Conservation (phyloP, 176 grass and related monocot genomes). For the Aegilops speltoides region DNA sequence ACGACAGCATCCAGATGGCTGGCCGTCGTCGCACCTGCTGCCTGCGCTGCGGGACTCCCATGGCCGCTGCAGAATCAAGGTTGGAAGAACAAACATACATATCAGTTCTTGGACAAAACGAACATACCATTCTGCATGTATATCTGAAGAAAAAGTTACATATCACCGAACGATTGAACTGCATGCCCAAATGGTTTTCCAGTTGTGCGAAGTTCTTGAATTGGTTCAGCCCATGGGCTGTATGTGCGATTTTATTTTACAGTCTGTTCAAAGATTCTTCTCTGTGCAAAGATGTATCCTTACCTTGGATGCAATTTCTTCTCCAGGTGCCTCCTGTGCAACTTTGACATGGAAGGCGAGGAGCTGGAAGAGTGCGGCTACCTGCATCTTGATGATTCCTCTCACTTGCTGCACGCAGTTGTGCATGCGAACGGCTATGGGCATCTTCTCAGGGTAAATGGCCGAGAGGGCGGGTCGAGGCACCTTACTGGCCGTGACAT, state of each 20-base stretch:
- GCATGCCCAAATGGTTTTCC: not conserved
- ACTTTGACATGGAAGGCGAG: constrained; percentile 61
- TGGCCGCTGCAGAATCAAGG: constrained; percentile 75
- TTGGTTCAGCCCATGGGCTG: not conserved
- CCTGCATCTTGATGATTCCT: constrained; percentile 64
- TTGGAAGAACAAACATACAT: constrained; percentile 29
- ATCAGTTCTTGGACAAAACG: constrained; percentile 1
- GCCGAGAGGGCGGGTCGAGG: constrained; percentile 79
- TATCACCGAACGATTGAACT: not conserved
- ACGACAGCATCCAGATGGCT: constrained; percentile 56
- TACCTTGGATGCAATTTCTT: constrained; percentile 30
- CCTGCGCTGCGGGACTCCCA: constrained; percentile 65
- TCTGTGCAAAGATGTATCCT: not conserved
- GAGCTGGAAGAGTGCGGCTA: constrained; percentile 59
- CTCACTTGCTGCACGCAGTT: constrained; percentile 89
- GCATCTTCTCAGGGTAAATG: constrained; percentile 95
- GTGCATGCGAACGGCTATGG: constrained; percentile 93
- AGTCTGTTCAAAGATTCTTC: not conserved
- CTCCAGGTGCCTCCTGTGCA: constrained; percentile 76
- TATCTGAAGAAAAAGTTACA: not conserved
- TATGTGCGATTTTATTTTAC: not conserved
- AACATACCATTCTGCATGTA: not conserved
- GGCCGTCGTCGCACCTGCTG: constrained; percentile 60
- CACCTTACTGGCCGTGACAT: constrained; percentile 82
- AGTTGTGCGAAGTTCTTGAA: not conserved